A percentile compares a stretch with the other conserved stretches of the same genome.
Conservation (phyloP, 148 eudicot genomes). For the Drosera capensis region DNA sequence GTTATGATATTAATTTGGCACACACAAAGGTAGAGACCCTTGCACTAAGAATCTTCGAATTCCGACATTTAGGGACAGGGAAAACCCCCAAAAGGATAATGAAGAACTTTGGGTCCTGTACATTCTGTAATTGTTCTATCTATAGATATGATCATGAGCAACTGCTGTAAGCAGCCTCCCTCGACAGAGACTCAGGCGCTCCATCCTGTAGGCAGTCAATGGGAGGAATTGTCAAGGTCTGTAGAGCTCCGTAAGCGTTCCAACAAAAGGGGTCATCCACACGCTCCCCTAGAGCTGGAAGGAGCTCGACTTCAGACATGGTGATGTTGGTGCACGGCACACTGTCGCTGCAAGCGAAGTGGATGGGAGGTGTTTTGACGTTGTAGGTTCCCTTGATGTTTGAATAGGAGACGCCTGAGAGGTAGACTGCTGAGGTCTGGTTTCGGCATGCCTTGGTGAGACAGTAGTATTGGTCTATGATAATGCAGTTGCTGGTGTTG, state of each 20-base stretch:
- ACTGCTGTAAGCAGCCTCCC: constrained; percentile 28
- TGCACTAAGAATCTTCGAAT: background rate
- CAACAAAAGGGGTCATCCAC: constrained; percentile 93
- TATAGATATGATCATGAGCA: constrained; percentile 3
- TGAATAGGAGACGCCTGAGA: constrained; percentile 51
- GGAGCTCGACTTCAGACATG: constrained; percentile 82
- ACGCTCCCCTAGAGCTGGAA: constrained; percentile 60
- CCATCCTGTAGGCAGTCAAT: constrained; percentile 83
- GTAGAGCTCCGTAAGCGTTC: constrained; percentile 82
- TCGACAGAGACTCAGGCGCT: constrained; percentile 27
- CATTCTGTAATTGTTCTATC: constrained; percentile 8
- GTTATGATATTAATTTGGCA: too few relatives aligned
- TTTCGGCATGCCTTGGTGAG: constrained; percentile 57
- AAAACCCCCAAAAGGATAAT: constrained; percentile 41
- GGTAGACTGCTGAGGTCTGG: constrained; percentile 71
- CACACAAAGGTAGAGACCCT: too few relatives aligned
- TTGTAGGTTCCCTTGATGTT: constrained; percentile 96
- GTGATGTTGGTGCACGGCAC: constrained; percentile 91
- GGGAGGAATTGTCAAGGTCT: constrained; percentile 83
- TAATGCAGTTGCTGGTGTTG: constrained; percentile 68
- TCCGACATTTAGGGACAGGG: constrained; percentile 20
- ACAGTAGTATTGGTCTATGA: constrained; percentile 89
- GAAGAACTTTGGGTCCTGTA: constrained; percentile 10
- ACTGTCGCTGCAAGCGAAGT: constrained; percentile 90
- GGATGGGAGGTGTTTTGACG: constrained; percentile 62